Percentiles rank a stretch among this genome's conserved stretches.
These are phyloP conservation scores for Sinapis alba DNA, from an alignment of 441 rosid species.

Conservation along the genomic window DNA sequence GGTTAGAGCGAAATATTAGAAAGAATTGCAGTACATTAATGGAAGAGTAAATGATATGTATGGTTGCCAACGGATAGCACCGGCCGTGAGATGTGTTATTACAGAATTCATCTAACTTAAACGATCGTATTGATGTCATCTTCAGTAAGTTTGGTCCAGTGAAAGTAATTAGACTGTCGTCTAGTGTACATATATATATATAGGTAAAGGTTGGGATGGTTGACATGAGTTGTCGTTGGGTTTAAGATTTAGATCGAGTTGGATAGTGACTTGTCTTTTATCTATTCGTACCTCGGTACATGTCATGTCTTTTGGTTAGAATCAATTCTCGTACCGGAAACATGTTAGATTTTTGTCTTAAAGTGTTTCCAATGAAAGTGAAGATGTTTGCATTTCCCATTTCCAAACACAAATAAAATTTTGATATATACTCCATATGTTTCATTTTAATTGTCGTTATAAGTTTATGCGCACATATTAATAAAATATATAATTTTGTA, in stretches of 20 bases:
- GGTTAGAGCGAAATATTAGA: not conserved
- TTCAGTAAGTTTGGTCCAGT: constrained; percentile 5
- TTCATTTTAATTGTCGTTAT: too few relatives aligned
- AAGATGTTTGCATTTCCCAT: not conserved
- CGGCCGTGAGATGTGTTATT: not conserved
- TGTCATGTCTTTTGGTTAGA: constrained; percentile 13
- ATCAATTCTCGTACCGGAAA: constrained; percentile 6
- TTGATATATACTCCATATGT: too few relatives aligned
- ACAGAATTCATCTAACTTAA: not conserved
- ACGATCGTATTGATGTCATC: not conserved
- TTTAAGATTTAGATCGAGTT: not conserved
- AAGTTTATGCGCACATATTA: too few relatives aligned
- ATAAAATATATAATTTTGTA: too few relatives aligned
- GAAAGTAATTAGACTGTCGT: not conserved
- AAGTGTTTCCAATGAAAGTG: not conserved
- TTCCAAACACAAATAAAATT: not conserved
- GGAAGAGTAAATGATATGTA: not conserved
- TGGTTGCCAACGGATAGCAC: constrained; percentile 7
- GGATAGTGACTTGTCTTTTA: constrained; percentile 16
- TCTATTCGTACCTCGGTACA: not conserved
- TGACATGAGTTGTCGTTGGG: not conserved
- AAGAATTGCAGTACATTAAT: not conserved
- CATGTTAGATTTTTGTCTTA: not conserved
- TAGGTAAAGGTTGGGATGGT: not conserved
- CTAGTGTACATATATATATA: not conserved